These are phyloP conservation scores for Trypanosomatidae sp. DNA, from an alignment of 208 protist genomes.

Conservation along the genomic window DNA sequence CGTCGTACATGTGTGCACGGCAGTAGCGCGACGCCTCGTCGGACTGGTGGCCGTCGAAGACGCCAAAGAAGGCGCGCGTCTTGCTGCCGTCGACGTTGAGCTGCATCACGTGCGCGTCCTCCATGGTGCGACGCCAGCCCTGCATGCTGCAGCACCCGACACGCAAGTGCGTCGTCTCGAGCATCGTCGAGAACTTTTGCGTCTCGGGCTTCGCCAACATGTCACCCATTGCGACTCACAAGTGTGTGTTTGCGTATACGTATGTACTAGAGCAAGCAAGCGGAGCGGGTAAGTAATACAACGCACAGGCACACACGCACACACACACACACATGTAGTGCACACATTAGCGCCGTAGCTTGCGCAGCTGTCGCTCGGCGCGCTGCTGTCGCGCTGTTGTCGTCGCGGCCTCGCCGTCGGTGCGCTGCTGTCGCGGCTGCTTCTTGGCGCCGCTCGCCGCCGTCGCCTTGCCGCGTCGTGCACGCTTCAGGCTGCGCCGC, in stretches of 20 bases:
- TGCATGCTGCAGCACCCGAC: conserved; percentile 88
- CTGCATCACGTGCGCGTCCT: conserved; percentile 82
- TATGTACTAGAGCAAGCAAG: background rate
- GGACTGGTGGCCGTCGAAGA: conserved; percentile 87
- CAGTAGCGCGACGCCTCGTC: conserved; percentile 71
- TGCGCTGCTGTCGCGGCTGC: conserved; percentile 2
- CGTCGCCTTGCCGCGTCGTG: background rate
- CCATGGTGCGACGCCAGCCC: conserved; percentile 85
- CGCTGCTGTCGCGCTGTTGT: too few species aligned
- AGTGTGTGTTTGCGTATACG: background rate
- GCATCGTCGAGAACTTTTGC: conserved; percentile 84
- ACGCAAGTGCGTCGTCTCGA: conserved; percentile 69
- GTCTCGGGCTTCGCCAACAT: conserved; percentile 81
- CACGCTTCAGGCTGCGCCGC: conserved; percentile 14
- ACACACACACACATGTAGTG: too few species aligned
- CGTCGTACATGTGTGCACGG: conserved; percentile 58
- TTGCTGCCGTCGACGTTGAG: conserved; percentile 67
- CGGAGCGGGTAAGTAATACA: background rate
- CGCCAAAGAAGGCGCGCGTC: conserved; percentile 63
- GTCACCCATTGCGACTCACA: conserved; percentile 49
- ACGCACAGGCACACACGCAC: too few species aligned
- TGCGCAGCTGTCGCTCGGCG: too few species aligned
- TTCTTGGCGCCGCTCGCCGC: conserved; percentile 3
- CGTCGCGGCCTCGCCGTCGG: too few species aligned
- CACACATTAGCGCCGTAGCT: too few species aligned